Evolutionary conservation across 2,329 filamentous ascomycete genomes (phyloP).

Genomic region (Cytospora mali): DNA sequence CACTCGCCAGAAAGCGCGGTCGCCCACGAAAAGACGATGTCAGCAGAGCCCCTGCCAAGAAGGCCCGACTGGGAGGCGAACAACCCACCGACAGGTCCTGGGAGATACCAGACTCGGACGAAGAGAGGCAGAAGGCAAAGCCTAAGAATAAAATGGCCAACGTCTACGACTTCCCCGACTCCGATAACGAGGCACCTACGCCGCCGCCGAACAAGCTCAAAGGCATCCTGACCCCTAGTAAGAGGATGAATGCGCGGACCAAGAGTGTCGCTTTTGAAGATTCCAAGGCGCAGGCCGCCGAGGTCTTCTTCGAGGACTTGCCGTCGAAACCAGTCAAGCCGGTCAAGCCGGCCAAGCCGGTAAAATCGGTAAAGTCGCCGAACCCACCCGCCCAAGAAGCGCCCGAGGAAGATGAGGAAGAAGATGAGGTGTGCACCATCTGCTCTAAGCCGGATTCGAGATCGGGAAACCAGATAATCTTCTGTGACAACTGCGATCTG

Average conservation of each 20-base stretch:
- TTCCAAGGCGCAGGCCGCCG: slow-evolving; percentile 38
- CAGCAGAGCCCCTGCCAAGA: slow-evolving; percentile 25
- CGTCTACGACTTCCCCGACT: slow-evolving; percentile 30
- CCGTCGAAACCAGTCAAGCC: slow-evolving; percentile 42
- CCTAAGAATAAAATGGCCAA: slow-evolving; percentile 8
- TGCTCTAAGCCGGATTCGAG: slow-evolving; percentile 61
- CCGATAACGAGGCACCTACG: slow-evolving; percentile 27
- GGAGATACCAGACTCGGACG: slow-evolving; percentile 33
- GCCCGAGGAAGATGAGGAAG: slow-evolving; percentile 15
- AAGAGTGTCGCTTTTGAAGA: slow-evolving; percentile 61
- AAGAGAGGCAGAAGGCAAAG: slow-evolving; percentile 24
- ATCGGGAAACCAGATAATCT: slow-evolving; percentile 62
- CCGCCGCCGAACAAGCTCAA: slow-evolving; percentile 44
- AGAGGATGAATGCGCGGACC: slow-evolving; percentile 43
- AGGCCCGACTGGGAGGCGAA: slow-evolving; percentile 26
- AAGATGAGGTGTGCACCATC: slow-evolving; percentile 56
- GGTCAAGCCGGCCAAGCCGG: slow-evolving; percentile 30
- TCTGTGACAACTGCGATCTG: slow-evolving; percentile 66
- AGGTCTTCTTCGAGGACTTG: slow-evolving; percentile 57
- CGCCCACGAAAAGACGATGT: slow-evolving; percentile 26
- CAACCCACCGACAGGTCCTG: slow-evolving; percentile 18
- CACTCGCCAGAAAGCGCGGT: slow-evolving; percentile 22
- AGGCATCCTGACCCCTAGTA: slow-evolving; percentile 59
- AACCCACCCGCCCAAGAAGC: slow-evolving; percentile 21
- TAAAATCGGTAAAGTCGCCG: no score